Percentiles rank a stretch among this genome's conserved stretches.
Evolutionary conservation across 2,329 filamentous ascomycete genomes (phyloP).

Genomic region (Pseudonectria buxi): DNA sequence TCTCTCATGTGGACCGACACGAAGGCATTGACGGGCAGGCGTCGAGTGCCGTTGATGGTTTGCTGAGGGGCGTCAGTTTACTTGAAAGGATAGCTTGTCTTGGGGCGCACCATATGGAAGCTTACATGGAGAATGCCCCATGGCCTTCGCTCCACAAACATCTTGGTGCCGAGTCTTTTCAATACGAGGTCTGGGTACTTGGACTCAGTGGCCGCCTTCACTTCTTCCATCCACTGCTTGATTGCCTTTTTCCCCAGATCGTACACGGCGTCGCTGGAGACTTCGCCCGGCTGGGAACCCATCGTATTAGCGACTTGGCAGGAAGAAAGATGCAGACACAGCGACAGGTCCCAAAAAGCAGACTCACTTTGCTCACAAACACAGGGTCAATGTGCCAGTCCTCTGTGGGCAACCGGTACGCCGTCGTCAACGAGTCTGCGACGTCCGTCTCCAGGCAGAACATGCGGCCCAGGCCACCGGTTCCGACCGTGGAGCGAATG

Average conservation of each 20-base stretch:
- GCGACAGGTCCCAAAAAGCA: too few relatives aligned
- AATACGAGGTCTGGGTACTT: not conserved
- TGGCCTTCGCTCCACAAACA: not conserved
- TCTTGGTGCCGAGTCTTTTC: not conserved
- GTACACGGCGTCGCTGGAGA: conserved; percentile 1
- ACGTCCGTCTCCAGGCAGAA: too few relatives aligned
- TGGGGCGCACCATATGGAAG: not conserved
- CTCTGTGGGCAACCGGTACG: conserved; percentile 10
- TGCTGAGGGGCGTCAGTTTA: conserved; percentile 6
- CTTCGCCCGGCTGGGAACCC: not conserved
- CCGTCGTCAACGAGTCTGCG: too few relatives aligned
- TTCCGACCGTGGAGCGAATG: conserved; percentile 7
- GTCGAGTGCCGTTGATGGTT: conserved; percentile 17
- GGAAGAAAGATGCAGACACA: too few relatives aligned
- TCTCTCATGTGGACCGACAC: conserved; percentile 6
- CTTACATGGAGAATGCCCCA: conserved; percentile 17
- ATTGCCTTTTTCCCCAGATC: conserved; percentile 1
- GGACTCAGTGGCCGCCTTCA: not conserved
- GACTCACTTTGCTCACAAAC: conserved; percentile 2
- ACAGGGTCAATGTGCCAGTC: conserved; percentile 3
- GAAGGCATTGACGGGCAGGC: conserved; percentile 19
- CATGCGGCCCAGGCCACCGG: conserved; percentile 8
- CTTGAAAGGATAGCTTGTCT: not conserved
- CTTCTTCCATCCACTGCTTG: not conserved
- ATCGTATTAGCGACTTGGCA: too few relatives aligned